phyloP scores from a whole-genome alignment of 306 rosid species.

The Spatholobus suberectus region DNA sequence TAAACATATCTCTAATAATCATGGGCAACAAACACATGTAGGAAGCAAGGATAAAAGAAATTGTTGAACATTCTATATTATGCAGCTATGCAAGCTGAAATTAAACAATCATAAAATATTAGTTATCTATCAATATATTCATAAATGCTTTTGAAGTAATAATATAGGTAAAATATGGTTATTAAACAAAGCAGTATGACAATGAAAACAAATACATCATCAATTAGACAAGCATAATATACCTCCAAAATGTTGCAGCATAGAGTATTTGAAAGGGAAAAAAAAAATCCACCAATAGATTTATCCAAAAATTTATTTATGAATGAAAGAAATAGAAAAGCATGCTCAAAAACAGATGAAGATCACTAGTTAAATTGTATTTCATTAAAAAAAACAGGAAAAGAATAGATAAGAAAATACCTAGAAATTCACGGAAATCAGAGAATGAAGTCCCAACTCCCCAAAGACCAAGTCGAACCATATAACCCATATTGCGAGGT shows the following conservation, averaged over 20 bases:
- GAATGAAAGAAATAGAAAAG: not conserved
- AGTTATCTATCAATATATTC: not conserved
- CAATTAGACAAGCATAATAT: conserved; percentile 12
- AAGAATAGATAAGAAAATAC: conserved; percentile 47
- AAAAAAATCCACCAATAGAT: not conserved
- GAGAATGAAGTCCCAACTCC: conserved; percentile 87
- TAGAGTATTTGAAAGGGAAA: conserved; percentile 5
- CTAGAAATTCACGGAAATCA: conserved; percentile 92
- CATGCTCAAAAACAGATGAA: not conserved
- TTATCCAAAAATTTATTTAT: not conserved
- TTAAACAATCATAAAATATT: not conserved
- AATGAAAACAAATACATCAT: conserved; percentile 29
- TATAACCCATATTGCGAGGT: conserved; percentile 99
- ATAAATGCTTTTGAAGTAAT: not conserved
- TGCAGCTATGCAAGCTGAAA: not conserved
- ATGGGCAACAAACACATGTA: not conserved
- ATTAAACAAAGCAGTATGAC: conserved; percentile 3
- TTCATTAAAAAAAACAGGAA: not conserved
- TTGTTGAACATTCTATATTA: not conserved
- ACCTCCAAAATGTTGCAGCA: conserved; percentile 24
- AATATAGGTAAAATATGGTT: not conserved
- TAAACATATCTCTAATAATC: no score
- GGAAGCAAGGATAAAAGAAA: conserved; percentile 4
- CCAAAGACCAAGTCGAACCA: conserved; percentile 99
- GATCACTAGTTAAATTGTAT: conserved; percentile 1